These are phyloP conservation scores for Astrocystis sublimbata DNA, from an alignment of 495 filamentous ascomycete species.

Conservation along the genomic window DNA sequence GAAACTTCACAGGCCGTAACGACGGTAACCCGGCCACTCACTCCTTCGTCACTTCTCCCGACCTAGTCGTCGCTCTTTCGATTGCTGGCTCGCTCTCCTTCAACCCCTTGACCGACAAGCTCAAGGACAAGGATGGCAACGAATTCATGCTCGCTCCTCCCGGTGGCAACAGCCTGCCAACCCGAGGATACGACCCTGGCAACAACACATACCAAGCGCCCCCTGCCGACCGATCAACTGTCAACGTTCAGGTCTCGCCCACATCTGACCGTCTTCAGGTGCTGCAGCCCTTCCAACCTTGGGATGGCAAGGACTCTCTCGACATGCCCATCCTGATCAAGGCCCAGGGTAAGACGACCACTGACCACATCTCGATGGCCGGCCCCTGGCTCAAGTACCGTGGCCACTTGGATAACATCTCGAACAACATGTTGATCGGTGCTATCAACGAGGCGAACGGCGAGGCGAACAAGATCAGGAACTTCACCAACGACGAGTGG, in stretches of 20 bases:
- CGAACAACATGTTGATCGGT: constrained; percentile 99
- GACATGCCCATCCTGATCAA: constrained; percentile 97
- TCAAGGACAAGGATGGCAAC: constrained; percentile 97
- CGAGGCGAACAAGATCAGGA: constrained; percentile 98
- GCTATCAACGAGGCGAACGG: constrained; percentile 94
- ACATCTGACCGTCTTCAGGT: constrained; percentile 92
- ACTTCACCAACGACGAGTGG: constrained; percentile 77
- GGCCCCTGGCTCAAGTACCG: constrained; percentile 99
- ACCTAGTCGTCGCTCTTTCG: constrained; percentile 90
- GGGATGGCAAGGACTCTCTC: constrained; percentile 91
- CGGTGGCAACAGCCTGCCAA: constrained; percentile 78
- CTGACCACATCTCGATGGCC: constrained; percentile 99
- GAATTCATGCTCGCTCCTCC: constrained; percentile 86
- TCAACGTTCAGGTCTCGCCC: constrained; percentile 84
- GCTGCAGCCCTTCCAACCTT: constrained; percentile 78
- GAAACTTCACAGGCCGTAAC: constrained; percentile 99
- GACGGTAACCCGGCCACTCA: constrained; percentile 99
- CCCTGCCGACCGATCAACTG: constrained; percentile 69
- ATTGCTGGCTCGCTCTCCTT: constrained; percentile 91
- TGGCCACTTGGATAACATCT: constrained; percentile 99
- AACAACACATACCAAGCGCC: constrained; percentile 97
- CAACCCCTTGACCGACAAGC: constrained; percentile 91
- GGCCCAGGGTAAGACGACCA: constrained; percentile 96
- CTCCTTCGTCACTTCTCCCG: constrained; percentile 97
- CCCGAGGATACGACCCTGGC: constrained; percentile 86